A percentile compares a stretch with the other conserved stretches of the same genome.
Conservation (phyloP, 2,329 filamentous ascomycete genomes). For the Tolypocladium ophioglossoides region DNA sequence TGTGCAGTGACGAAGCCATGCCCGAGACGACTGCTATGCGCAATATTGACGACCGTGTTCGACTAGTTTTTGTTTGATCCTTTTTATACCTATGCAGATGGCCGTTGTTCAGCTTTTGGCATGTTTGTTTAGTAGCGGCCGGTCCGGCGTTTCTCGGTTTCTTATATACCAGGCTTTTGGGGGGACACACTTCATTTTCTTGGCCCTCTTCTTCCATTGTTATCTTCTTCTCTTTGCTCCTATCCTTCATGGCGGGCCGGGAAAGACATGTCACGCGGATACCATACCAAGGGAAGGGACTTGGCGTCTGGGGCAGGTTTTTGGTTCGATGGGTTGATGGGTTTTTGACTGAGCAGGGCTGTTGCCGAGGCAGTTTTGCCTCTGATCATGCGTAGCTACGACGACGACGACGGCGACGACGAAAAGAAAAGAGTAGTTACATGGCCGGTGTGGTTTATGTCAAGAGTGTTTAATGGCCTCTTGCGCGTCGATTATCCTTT, state of each 20-base stretch:
- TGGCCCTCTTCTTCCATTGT: background rate
- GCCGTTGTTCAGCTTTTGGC: background rate
- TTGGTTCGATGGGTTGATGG: background rate
- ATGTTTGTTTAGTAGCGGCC: background rate
- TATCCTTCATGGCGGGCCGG: background rate
- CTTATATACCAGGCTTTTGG: background rate
- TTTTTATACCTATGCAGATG: background rate
- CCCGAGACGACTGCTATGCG: background rate
- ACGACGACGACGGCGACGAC: background rate
- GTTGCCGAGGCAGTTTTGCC: background rate
- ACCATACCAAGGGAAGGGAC: background rate
- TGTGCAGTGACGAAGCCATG: background rate
- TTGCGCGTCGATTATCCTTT: background rate
- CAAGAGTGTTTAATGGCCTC: background rate
- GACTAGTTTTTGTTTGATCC: background rate
- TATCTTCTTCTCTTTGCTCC: background rate
- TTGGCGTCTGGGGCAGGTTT: background rate
- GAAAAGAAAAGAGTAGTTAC: background rate
- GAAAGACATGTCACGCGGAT: background rate
- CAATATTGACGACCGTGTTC: background rate
- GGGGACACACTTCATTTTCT: background rate
- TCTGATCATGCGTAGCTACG: background rate
- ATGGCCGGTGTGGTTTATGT: background rate
- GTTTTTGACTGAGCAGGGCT: background rate
- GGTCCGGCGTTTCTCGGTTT: background rate